Evolutionary conservation across 192 early-diverging fungal genomes (phyloP).

Genomic region (Spinellus fusiger): DNA sequence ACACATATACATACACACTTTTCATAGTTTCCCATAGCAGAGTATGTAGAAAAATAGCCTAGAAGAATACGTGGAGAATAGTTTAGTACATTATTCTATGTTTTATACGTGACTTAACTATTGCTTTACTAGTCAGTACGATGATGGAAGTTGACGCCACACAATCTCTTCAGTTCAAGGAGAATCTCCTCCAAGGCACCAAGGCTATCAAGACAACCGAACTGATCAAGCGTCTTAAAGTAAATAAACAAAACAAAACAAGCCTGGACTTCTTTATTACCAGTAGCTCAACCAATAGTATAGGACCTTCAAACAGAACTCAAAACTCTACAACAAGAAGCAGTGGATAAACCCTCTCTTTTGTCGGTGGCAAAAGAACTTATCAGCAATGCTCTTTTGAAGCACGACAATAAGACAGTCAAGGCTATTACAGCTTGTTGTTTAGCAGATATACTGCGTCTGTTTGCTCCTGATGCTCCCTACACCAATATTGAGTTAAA

Average conservation of each 20-base stretch:
- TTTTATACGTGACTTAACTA: background rate
- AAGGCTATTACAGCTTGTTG: conserved; percentile 73
- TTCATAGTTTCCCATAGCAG: too few species aligned
- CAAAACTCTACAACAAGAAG: conserved; percentile 67
- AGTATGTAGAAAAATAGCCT: too few species aligned
- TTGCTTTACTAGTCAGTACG: background rate
- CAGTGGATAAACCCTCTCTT: conserved; percentile 63
- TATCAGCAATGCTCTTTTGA: conserved; percentile 54
- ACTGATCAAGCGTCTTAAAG: conserved; percentile 48
- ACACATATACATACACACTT: too few species aligned
- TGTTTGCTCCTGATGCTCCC: conserved; percentile 93
- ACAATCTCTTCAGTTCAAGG: conserved; percentile 6
- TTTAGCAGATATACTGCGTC: conserved; percentile 83
- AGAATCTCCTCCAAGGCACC: conserved; percentile 1
- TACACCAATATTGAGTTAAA: conserved; percentile 73
- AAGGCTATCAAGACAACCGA: conserved; percentile 47
- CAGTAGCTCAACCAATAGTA: background rate
- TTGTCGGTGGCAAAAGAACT: conserved; percentile 61
- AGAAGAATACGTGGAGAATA: too few species aligned
- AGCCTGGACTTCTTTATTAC: background rate
- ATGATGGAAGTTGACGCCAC: conserved; percentile 6
- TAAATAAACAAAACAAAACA: conserved; percentile 5
- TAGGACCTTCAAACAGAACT: conserved; percentile 78
- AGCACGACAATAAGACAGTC: conserved; percentile 80
- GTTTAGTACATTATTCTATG: too few species aligned